phyloP scores from a whole-genome alignment of 2,329 filamentous ascomycete genomes.

The Venturia carpophila region DNA sequence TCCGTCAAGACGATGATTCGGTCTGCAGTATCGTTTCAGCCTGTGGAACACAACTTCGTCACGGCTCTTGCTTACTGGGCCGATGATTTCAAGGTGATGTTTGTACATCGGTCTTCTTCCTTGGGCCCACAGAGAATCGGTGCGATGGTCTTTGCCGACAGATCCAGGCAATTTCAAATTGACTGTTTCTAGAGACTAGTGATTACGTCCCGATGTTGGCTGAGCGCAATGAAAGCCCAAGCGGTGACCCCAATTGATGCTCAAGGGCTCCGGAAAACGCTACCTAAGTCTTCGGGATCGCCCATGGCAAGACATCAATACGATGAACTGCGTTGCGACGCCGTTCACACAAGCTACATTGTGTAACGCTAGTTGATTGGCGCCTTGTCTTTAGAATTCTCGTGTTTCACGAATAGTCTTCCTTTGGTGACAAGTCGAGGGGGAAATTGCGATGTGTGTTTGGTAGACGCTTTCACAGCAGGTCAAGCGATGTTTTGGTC shows the following conservation, averaged over 20 bases:
- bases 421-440: neutral
- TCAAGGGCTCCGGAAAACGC: neutral
- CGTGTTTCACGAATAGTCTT: constrained; percentile 1
- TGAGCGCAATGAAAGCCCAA: neutral
- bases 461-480: neutral
- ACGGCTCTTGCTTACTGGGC: neutral
- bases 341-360: neutral
- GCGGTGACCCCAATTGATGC: neutral
- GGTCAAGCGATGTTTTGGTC: neutral
- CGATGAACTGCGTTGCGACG: neutral
- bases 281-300: neutral
- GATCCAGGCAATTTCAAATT: neutral
- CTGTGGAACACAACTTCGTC: neutral
- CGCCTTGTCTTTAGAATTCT: neutral
- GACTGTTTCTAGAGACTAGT: neutral
- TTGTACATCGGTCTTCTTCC: neutral
- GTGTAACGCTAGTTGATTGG: neutral
- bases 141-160: neutral
- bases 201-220: neutral
- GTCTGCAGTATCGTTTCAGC: neutral
- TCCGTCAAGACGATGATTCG: neutral
- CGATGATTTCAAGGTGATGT: neutral
- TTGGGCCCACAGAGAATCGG: neutral
- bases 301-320: neutral
- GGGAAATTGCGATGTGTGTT: constrained; percentile 9